Percentiles rank a stretch among this genome's conserved stretches.
Evolutionary conservation across 108 stramenopile species (phyloP).

Genomic region (Skeletonema tropicum): DNA sequence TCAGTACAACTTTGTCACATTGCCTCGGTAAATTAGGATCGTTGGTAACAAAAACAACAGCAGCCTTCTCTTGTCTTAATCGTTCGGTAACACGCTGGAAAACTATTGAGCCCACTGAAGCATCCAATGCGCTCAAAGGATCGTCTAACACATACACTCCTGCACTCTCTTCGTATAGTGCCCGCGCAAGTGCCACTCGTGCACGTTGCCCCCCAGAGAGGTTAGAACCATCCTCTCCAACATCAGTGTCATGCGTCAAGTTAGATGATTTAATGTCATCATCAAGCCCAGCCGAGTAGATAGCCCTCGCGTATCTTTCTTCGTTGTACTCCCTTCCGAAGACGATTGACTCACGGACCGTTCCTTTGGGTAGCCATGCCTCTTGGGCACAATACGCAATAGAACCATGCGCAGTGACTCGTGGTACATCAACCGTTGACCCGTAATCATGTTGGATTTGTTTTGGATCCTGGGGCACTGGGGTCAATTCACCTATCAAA

Average conservation of each 20-base stretch:
- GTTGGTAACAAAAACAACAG: slow-evolving; percentile 77
- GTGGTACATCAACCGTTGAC: slow-evolving; percentile 45
- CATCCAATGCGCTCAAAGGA: slow-evolving; percentile 83
- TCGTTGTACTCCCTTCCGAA: slow-evolving; percentile 85
- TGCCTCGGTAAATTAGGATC: slow-evolving; percentile 76
- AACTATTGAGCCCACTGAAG: slow-evolving; percentile 67
- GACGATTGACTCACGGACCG: slow-evolving; percentile 78
- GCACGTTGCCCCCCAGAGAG: slow-evolving; percentile 91
- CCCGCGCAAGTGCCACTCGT: slow-evolving; percentile 95
- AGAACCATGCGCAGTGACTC: slow-evolving; percentile 55
- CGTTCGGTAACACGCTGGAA: slow-evolving; percentile 69
- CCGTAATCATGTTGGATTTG: neutral
- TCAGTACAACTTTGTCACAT: slow-evolving; percentile 77
- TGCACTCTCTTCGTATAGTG: slow-evolving; percentile 85
- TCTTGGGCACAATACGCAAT: slow-evolving; percentile 83
- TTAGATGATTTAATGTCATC: slow-evolving; percentile 62
- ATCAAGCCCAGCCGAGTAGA: slow-evolving; percentile 76
- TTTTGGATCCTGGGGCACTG: slow-evolving; percentile 52
- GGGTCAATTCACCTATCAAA: slow-evolving; percentile 86
- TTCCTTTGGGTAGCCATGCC: slow-evolving; percentile 85
- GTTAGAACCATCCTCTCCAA: slow-evolving; percentile 77
- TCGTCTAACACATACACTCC: slow-evolving; percentile 93
- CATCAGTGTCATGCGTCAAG: slow-evolving; percentile 71
- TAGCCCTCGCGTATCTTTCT: slow-evolving; percentile 58
- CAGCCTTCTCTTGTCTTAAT: slow-evolving; percentile 58